phyloP scores from a whole-genome alignment of 176 grass and related monocot species.

The Oryza punctata region DNA sequence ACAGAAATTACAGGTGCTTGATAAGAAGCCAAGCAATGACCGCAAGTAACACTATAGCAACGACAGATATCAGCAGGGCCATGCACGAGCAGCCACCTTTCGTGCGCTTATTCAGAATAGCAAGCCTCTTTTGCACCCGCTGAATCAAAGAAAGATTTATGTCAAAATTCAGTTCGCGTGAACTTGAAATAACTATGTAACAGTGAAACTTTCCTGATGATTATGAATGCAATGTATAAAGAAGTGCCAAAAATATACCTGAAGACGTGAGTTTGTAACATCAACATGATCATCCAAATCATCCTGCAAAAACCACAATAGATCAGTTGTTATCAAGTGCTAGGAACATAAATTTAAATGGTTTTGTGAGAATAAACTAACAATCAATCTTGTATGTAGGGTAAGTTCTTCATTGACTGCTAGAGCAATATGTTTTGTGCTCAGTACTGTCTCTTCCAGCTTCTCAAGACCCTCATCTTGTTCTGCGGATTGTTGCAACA shows the following conservation, averaged over 20 bases:
- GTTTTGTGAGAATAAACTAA: constrained; percentile 28
- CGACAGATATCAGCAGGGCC: constrained; percentile 53
- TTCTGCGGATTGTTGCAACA: constrained; percentile 43
- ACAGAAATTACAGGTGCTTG: constrained; percentile 59
- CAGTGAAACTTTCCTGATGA: not conserved
- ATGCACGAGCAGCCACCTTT: constrained; percentile 65
- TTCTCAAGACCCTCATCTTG: constrained; percentile 80
- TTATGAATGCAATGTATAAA: not conserved
- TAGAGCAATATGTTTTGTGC: constrained; percentile 79
- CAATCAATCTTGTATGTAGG: constrained; percentile 76
- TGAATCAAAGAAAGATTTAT: constrained; percentile 22
- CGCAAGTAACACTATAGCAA: constrained; percentile 62
- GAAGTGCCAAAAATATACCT: constrained; percentile 43
- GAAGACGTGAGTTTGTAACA: constrained; percentile 55
- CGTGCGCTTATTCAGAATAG: constrained; percentile 65
- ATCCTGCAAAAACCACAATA: constrained; percentile 50
- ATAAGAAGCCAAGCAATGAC: constrained; percentile 61
- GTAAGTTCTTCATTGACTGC: constrained; percentile 77
- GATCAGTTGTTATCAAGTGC: not conserved
- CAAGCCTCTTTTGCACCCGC: constrained; percentile 65
- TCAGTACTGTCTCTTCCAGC: constrained; percentile 74
- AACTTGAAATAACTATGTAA: constrained; percentile 4
- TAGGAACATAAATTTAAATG: not conserved
- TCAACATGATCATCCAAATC: constrained; percentile 57
- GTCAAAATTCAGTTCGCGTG: constrained; percentile 1